Base-by-base conservation (phyloP, 768 basidiomycete species). In the Punctularia strigosozonata region DNA sequence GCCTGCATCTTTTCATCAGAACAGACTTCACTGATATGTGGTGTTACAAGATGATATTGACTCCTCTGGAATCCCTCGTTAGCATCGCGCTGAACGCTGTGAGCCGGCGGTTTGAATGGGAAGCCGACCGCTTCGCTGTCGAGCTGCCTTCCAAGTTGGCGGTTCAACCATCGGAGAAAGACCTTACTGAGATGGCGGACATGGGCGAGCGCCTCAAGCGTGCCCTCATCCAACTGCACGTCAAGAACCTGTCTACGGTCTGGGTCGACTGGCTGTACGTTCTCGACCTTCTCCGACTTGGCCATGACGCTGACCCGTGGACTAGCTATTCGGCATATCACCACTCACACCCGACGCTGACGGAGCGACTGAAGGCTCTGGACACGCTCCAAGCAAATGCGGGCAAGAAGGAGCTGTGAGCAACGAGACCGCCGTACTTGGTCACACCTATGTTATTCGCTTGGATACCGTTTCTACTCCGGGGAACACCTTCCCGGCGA, bases 271-370 rank as follows among this genome's bases (percentile, higher is more conserved):
- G 85, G 84, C 58, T 90, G 77, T 89, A 47, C 53, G 82, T 66
- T 24, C 39, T 37, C 30, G 43, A 41, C 35, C 41, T 43, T 37
- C 15, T 26, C 10, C n/a, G 25, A 37, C 37, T 22, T 38, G 34
- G 36, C 37, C 25, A 19, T 37, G 20, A 36, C 46, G 33, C 31
- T 37, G 14, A n/a, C 28, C 25, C 15, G 36, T 43, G 22, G 42
- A 18, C 25, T 6, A 85, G 83, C 42, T 95, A 94, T 63, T 95
- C 90, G 37, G 86, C 87, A 17, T 95, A 89, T 50, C 89, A 95
- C 57, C 89, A 97, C 59, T 91, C 86, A 34, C 94, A 99, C 59
- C 94, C 94, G 4, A 95, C 90, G 2, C 58, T 99, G 46, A 82
- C 85, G 25, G 92, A 99, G 63, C 73, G 92, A 6, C 63, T 97